Evolutionary conservation across 257 asterid species (phyloP).

Genomic region (Marsdenia floribunda): DNA sequence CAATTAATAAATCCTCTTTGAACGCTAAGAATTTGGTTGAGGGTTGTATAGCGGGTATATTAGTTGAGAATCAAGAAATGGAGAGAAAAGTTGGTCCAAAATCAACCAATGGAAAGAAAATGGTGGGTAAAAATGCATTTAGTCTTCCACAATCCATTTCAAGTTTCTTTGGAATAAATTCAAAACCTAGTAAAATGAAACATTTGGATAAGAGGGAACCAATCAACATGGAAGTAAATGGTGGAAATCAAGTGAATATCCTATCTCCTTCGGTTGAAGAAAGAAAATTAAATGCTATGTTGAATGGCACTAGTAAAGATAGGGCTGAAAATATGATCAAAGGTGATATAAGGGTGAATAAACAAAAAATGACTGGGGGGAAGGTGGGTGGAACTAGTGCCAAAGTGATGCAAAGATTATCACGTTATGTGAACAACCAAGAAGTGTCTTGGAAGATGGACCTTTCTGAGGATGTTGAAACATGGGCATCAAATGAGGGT

Average conservation of each 20-base stretch:
- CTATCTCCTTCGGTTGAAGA: slow-evolving; percentile 38
- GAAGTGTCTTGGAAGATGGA: slow-evolving; percentile 33
- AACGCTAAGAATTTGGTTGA: slow-evolving; percentile 42
- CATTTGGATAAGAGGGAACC: slow-evolving; percentile 30
- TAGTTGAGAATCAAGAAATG: slow-evolving; percentile 32
- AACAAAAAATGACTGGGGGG: slow-evolving; percentile 16
- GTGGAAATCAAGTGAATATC: slow-evolving; percentile 33
- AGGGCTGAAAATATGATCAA: slow-evolving; percentile 22
- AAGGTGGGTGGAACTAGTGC: slow-evolving; percentile 34
- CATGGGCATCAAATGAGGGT: slow-evolving; percentile 37
- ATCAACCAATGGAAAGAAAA: slow-evolving; percentile 42
- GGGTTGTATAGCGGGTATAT: slow-evolving; percentile 33
- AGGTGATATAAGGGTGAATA: slow-evolving; percentile 23
- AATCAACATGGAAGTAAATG: slow-evolving; percentile 29
- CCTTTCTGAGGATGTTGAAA: slow-evolving; percentile 37
- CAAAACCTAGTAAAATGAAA: slow-evolving; percentile 32
- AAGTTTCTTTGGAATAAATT: slow-evolving; percentile 42
- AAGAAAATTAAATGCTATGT: slow-evolving; percentile 23
- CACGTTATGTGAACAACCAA: slow-evolving; percentile 33
- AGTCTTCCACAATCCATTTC: slow-evolving; percentile 28
- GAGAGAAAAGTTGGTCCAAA: slow-evolving; percentile 34
- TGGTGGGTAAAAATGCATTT: slow-evolving; percentile 30
- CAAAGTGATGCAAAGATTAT: slow-evolving; percentile 33
- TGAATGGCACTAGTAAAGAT: slow-evolving; percentile 19
- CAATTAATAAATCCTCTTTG: slow-evolving; percentile 25